phyloP scores from a whole-genome alignment of 2,329 filamentous ascomycete species.

The Pseudogymnoascus sp. region DNA sequence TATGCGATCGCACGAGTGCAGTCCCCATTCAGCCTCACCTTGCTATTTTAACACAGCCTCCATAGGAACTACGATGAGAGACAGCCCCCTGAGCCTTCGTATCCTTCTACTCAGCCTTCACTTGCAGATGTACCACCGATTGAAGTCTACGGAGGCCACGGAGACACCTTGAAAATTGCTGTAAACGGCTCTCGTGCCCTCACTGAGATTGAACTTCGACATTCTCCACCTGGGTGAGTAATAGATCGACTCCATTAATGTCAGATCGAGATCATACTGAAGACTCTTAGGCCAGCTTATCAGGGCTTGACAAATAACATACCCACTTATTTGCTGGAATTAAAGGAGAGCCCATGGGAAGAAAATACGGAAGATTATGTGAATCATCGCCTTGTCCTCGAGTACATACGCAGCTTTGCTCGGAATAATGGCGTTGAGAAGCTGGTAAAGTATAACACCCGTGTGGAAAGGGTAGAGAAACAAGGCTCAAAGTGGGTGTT shows the following conservation, averaged over 20 bases:
- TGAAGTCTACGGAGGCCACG: neutral
- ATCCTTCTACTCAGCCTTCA: conserved; percentile 21
- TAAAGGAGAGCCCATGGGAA: conserved; percentile 22
- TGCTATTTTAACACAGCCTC: neutral
- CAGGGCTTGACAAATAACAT: conserved; percentile 23
- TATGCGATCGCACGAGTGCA: conserved; percentile 26
- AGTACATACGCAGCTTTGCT: conserved; percentile 20
- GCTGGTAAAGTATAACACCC: conserved; percentile 19
- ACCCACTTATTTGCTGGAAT: conserved; percentile 19
- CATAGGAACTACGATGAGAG: conserved; percentile 15
- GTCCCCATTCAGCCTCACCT: neutral
- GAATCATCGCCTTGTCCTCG: conserved; percentile 18
- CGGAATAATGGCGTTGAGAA: conserved; percentile 16
- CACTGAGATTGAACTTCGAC: conserved; percentile 14
- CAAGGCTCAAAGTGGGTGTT: conserved; percentile 18
- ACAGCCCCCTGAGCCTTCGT: conserved; percentile 18
- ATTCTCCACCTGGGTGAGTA: conserved; percentile 23
- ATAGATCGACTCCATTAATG: neutral
- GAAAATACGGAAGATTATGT: conserved; percentile 21
- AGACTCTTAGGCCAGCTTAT: conserved; percentile 19
- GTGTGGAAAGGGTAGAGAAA: conserved; percentile 21
- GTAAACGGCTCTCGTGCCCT: neutral
- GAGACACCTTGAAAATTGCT: neutral
- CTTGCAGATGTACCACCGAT: conserved; percentile 16
- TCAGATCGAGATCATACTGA: neutral